Conservation (phyloP, 306 rosid species). For the Delonix regia region DNA sequence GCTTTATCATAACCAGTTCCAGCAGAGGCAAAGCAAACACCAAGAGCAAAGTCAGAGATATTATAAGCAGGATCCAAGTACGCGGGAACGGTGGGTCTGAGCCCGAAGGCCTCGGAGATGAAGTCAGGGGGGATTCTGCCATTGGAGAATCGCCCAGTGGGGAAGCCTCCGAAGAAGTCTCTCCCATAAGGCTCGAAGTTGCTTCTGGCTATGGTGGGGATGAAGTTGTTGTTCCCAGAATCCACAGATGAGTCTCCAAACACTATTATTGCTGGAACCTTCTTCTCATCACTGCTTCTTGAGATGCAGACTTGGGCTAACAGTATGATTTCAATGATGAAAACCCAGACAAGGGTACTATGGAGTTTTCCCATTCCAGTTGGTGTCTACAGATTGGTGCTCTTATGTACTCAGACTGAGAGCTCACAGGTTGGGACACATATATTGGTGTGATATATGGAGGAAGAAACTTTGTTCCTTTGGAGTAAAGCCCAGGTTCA, state of each 20-base stretch:
- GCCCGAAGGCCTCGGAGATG: conserved; percentile 61
- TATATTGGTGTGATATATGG: not conserved
- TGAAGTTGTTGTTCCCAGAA: conserved; percentile 74
- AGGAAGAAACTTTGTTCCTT: not conserved
- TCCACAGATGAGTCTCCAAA: conserved; percentile 78
- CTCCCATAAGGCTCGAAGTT: conserved; percentile 69
- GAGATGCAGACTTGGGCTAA: conserved; percentile 28
- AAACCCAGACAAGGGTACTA: conserved; percentile 13
- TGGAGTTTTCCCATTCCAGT: conserved; percentile 36
- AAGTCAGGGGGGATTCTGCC: conserved; percentile 62
- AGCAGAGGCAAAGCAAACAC: conserved; percentile 80
- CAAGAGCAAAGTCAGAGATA: conserved; percentile 59
- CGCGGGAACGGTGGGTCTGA: conserved; percentile 57
- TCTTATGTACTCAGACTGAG: not conserved
- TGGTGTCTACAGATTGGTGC: not conserved
- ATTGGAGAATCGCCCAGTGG: conserved; percentile 65
- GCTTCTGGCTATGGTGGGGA: conserved; percentile 65
- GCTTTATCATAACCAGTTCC: conserved; percentile 69
- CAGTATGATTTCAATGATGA: not conserved
- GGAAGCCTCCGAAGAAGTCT: conserved; percentile 50
- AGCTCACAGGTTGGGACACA: not conserved
- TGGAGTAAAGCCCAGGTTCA: not conserved
- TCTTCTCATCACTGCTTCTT: conserved; percentile 22
- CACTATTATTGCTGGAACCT: conserved; percentile 58
- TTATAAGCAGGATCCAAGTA: conserved; percentile 57